Evolutionary conservation across 1,284 basidiomycete genomes (phyloP).

Genomic region (Puccinia hordei): DNA sequence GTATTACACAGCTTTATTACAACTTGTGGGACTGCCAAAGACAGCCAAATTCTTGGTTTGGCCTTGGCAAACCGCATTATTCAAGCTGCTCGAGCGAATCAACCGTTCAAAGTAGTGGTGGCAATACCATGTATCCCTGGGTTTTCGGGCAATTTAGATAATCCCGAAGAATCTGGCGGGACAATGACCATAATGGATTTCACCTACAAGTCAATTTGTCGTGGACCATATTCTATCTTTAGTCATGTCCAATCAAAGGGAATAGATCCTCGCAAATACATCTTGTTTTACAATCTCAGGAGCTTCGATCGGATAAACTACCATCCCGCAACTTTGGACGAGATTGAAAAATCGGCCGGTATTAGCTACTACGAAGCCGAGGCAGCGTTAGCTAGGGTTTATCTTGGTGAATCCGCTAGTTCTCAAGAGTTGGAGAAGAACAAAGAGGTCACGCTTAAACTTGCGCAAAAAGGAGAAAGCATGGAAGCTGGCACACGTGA

Average conservation of each 20-base stretch:
- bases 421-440: conserved; percentile 61
- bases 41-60: conserved; percentile 71
- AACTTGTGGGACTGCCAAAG: conserved; percentile 58
- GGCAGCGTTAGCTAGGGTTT: conserved; percentile 80
- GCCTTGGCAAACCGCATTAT: conserved; percentile 81
- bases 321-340: conserved; percentile 66
- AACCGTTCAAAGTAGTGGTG: conserved; percentile 80
- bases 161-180: conserved; percentile 60
- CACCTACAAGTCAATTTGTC: conserved; percentile 77
- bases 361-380: conserved; percentile 81
- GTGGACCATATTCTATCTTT: conserved; percentile 81
- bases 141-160: conserved; percentile 50
- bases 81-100: conserved; percentile 70
- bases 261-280: conserved; percentile 75
- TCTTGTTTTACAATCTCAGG: conserved; percentile 84
- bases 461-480: conserved; percentile 57
- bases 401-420: conserved; percentile 67
- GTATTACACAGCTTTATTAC: conserved; percentile 74
- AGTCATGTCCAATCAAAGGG: conserved; percentile 77
- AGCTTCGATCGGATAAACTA: conserved; percentile 88
- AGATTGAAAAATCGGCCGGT: conserved; percentile 73
- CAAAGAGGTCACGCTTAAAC: conserved; percentile 54
- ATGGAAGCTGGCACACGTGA: conserved; percentile 29
- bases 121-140: conserved; percentile 69
- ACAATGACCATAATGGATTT: conserved; percentile 75